Evolutionary conservation across 345 rosid genomes (phyloP).

Genomic region (Hibiscus tridactylites): DNA sequence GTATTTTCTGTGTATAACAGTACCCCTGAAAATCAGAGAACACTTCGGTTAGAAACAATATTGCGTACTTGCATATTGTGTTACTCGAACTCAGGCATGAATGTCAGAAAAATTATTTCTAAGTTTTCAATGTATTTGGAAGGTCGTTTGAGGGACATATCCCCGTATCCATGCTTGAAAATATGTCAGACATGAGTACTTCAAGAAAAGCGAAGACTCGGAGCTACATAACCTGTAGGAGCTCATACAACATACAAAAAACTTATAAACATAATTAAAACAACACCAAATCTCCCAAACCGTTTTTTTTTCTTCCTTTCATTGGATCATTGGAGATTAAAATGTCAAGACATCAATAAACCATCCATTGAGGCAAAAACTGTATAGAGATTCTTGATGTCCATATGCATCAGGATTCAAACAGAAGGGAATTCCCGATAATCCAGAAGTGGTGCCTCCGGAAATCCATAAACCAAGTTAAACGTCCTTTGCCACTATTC

Average conservation of each 20-base stretch:
- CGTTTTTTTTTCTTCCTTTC: not conserved
- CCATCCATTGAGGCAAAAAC: not conserved
- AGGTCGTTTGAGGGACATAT: not conserved
- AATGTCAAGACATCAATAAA: not conserved
- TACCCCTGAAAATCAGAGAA: slow-evolving; percentile 50
- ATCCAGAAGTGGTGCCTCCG: not conserved
- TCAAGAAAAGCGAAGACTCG: not conserved
- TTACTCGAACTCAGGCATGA: not conserved
- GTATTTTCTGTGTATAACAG: slow-evolving; percentile 66
- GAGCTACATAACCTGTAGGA: not conserved
- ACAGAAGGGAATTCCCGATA: not conserved
- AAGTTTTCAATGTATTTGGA: not conserved
- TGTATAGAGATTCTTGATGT: not conserved
- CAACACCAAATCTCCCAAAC: not conserved
- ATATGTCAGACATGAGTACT: not conserved
- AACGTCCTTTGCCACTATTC: not conserved
- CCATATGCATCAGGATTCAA: not conserved
- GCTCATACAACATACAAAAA: not conserved
- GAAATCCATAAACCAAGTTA: not conserved
- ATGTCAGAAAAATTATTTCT: not conserved
- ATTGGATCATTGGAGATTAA: not conserved
- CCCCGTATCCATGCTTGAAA: not conserved
- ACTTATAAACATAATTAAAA: not conserved
- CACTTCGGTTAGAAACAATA: slow-evolving; percentile 5
- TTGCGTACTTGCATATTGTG: not conserved